Conservation (phyloP, 306 rosid genomes). For the Medicago lupulina region DNA sequence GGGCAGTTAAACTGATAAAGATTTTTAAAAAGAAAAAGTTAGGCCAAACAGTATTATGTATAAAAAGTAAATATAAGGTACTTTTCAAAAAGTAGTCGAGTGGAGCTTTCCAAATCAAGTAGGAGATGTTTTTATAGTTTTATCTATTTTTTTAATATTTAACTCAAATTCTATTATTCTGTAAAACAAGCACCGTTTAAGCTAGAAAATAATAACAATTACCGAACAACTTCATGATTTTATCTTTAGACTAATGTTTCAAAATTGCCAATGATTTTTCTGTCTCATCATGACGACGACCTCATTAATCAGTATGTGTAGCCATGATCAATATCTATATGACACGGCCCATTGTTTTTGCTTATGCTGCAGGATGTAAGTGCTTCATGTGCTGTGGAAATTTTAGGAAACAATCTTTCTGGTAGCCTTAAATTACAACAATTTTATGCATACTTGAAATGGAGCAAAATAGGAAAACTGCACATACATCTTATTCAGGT, state of each 20-base stretch:
- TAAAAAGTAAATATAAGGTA: too few relatives aligned
- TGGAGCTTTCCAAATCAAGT: too few relatives aligned
- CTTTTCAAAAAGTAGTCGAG: too few relatives aligned
- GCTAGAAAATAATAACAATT: too few relatives aligned
- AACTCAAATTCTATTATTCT: too few relatives aligned
- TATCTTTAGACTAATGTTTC: slow-evolving; percentile 3
- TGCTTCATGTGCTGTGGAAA: slow-evolving; percentile 62
- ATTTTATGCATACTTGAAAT: slow-evolving; percentile 64
- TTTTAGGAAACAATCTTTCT: slow-evolving; percentile 53
- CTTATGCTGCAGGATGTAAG: slow-evolving; percentile 66
- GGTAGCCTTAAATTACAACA: slow-evolving; percentile 59
- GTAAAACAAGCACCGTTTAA: too few relatives aligned
- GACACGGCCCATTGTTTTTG: slow-evolving; percentile 7
- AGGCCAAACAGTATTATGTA: too few relatives aligned
- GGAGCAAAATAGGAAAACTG: slow-evolving; percentile 86
- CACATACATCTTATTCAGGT: slow-evolving; percentile 74
- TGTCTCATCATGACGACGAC: slow-evolving; percentile 1
- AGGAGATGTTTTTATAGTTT: too few relatives aligned
- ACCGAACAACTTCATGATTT: neutral
- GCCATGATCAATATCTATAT: slow-evolving; percentile 15
- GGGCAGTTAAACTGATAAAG: neutral
- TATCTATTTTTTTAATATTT: too few relatives aligned
- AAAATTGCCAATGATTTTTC: neutral
- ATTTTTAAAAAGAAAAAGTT: too few relatives aligned
- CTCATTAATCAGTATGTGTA: slow-evolving; percentile 2